phyloP scores from a whole-genome alignment of 2,329 filamentous ascomycete genomes.

The Dactylellina parvicollis region DNA sequence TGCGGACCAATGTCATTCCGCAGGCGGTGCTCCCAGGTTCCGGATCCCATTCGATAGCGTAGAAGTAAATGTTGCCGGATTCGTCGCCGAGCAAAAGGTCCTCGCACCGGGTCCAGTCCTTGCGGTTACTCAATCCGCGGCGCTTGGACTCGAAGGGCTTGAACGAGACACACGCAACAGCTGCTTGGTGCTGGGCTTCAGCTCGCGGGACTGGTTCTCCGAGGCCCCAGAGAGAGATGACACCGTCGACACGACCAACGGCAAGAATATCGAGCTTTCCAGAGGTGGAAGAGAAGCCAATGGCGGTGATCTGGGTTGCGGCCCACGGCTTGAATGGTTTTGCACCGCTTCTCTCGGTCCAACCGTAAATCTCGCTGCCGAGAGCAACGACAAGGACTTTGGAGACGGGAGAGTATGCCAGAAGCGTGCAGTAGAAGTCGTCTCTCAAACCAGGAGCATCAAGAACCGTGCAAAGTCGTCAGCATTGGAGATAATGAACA shows the following conservation, averaged over 20 bases:
- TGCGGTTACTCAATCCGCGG: slow-evolving; percentile 63
- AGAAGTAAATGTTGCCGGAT: slow-evolving; percentile 82
- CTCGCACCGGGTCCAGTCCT: slow-evolving; percentile 68
- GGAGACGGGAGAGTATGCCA: slow-evolving; percentile 81
- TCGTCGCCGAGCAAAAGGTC: slow-evolving; percentile 90
- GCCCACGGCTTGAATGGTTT: slow-evolving; percentile 68
- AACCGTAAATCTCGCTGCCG: slow-evolving; percentile 81
- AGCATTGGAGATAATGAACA: slow-evolving; percentile 56
- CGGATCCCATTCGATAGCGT: slow-evolving; percentile 81
- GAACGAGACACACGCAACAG: slow-evolving; percentile 84
- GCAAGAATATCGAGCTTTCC: slow-evolving; percentile 84
- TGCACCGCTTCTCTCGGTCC: slow-evolving; percentile 81
- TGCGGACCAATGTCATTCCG: slow-evolving; percentile 69
- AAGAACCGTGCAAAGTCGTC: slow-evolving; percentile 71
- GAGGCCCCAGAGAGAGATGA: slow-evolving; percentile 80
- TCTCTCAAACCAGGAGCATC: slow-evolving; percentile 90
- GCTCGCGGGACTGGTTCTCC: slow-evolving; percentile 76
- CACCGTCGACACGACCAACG: slow-evolving; percentile 80
- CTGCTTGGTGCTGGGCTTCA: slow-evolving; percentile 74
- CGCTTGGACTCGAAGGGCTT: slow-evolving; percentile 70
- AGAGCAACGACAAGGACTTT: slow-evolving; percentile 85
- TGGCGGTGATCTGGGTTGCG: slow-evolving; percentile 74
- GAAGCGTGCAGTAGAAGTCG: slow-evolving; percentile 92
- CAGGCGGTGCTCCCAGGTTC: slow-evolving; percentile 60
- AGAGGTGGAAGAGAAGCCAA: slow-evolving; percentile 85